These are phyloP conservation scores for Penicillium palitans DNA, from an alignment of 2,329 filamentous ascomycete genomes.

Conservation along the genomic window DNA sequence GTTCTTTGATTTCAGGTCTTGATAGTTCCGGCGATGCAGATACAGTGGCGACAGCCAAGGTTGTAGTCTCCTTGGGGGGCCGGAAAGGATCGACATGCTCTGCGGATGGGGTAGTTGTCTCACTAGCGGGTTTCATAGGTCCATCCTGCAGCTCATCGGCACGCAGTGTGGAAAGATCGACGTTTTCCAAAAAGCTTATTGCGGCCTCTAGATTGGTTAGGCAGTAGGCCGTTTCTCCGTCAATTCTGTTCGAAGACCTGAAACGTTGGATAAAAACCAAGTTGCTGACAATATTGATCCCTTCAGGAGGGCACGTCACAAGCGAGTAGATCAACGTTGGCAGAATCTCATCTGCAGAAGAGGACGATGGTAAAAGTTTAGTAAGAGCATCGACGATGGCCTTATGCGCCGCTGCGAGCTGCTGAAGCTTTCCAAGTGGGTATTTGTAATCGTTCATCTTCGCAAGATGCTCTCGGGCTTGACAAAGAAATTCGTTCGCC, in stretches of 20 bases:
- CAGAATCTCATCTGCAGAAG: conserved; percentile 94
- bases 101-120: conserved; percentile 23
- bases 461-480: conserved; percentile 69
- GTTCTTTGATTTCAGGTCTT: conserved; percentile 30
- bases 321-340: conserved; percentile 95
- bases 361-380: conserved; percentile 66
- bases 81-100: conserved; percentile 31
- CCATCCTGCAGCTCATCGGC: conserved; percentile 74
- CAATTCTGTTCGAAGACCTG: conserved; percentile 78
- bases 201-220: conserved; percentile 94
- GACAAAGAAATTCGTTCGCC: conserved; percentile 70
- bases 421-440: conserved; percentile 85
- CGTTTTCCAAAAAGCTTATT: conserved; percentile 90
- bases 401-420: conserved; percentile 85
- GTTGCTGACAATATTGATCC: conserved; percentile 88
- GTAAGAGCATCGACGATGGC: conserved; percentile 86
- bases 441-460: conserved; percentile 85
- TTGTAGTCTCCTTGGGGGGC: conserved; percentile 26
- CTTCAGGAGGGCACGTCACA: conserved; percentile 83
- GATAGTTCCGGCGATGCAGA: conserved; percentile 33
- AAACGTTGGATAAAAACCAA: conserved; percentile 93
- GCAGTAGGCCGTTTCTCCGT: conserved; percentile 94
- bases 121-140: conserved; percentile 57
- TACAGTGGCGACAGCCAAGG: conserved; percentile 31
- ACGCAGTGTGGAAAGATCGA: conserved; percentile 85